Evolutionary conservation across 352 stramenopile genomes (phyloP), one percentile per base, ranked within the genome.

Genomic region (Peronospora belbahrii): DNA sequence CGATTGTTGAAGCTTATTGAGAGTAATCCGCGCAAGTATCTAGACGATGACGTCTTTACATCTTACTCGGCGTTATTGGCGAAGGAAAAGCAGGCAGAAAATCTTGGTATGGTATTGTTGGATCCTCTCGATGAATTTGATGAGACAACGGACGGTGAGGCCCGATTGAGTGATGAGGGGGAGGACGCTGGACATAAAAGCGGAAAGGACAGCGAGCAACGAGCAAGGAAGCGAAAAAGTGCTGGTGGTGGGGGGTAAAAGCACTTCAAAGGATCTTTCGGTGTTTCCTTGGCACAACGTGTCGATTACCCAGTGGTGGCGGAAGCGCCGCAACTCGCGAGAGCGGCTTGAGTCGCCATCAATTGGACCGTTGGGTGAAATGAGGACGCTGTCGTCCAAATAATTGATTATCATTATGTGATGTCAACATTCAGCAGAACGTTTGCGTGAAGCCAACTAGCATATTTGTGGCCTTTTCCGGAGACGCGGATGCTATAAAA

Each of bases 1-100:
- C 78, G 84, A 0, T 42, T 95, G 20, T 61, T 95, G 1, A 93
- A 90, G 45, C 43, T 82, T 14, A 74, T 92, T n/a, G 82, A 94
- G 53, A 92, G 79, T 52, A 95, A 90, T 30, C 84, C 84, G 7
- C 80, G 79, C 34, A 89, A 95, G 64, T 95, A 95, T 52, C 42
- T 95, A 14, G 82, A 92, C 57, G 80, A 94, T 39, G 80, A 92
- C 39, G 75, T 88, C 2, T 94, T 91, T 33, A 64, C 74, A 7
- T 56, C 68, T 0, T 94, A 94, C 42, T 88, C 77, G 15, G 75
- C 62, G 37, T 56, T 85, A 0, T 48, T 91, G n/a, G 59, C 81
- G 20, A 63, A 83, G 31, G 81, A 93, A 40, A 74, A 86, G 48
- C 79, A 72, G 19, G 40, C 60, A n/a, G 60, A 63, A 24, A 63